Conservation (phyloP, 192 early-diverging fungal genomes). For the Gonapodya sp. region DNA sequence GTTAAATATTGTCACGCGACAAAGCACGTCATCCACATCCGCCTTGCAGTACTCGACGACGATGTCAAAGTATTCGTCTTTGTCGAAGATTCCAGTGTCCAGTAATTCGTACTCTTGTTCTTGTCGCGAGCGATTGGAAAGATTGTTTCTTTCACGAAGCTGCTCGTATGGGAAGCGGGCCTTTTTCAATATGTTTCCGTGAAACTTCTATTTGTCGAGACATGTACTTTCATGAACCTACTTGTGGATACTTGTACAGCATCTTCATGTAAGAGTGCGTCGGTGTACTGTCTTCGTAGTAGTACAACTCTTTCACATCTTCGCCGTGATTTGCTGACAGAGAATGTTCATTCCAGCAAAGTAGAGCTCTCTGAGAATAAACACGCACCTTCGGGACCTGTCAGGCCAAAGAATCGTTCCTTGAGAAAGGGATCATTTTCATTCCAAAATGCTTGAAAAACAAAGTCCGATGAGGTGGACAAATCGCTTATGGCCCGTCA, state of each 20-base stretch:
- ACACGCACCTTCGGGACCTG: conserved; percentile 23
- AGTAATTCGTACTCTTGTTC: conserved; percentile 22
- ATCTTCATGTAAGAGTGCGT: conserved; percentile 21
- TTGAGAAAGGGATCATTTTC: conserved; percentile 21
- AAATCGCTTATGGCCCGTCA: no score
- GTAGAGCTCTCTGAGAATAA: no score
- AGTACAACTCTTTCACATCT: conserved; percentile 26
- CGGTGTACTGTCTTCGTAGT: conserved; percentile 24
- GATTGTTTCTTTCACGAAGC: conserved; percentile 16
- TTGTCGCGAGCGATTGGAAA: conserved; percentile 11
- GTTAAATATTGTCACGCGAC: conserved; percentile 13
- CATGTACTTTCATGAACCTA: no score
- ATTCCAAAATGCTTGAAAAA: conserved; percentile 28
- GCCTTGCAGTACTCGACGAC: conserved; percentile 23
- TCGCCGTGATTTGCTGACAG: no score
- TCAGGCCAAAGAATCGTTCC: conserved; percentile 24
- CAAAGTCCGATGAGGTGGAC: no score
- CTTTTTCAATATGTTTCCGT: no score
- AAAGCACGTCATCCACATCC: conserved; percentile 18
- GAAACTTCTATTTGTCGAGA: no score
- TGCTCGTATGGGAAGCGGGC: conserved; percentile 22
- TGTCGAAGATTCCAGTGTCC: conserved; percentile 22
- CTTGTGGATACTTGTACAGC: conserved; percentile 27
- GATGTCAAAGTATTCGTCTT: conserved; percentile 22
- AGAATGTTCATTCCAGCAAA: no score